A percentile compares a stretch with the other conserved stretches of the same genome.
phyloP scores from a whole-genome alignment of 192 early-diverging fungal genomes.

The Linnemannia zychae region DNA sequence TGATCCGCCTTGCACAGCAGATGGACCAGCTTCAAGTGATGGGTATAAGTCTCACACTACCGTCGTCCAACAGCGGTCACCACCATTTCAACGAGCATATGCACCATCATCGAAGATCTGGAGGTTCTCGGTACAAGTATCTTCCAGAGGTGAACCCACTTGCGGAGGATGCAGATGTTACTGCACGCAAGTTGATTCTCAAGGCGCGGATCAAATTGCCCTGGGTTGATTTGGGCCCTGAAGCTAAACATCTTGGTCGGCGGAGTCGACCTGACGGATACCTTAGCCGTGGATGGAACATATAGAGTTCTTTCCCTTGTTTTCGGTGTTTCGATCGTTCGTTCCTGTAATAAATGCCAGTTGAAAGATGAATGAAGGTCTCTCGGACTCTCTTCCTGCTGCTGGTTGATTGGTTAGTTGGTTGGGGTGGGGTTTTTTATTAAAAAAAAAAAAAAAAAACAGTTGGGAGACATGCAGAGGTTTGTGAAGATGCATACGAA shows the following conservation, averaged over 20 bases:
- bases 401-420: too few species aligned
- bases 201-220: constrained; percentile 25
- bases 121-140: constrained; percentile 1
- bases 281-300: constrained; percentile 10
- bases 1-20: constrained; percentile 33
- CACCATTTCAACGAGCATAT: neutral
- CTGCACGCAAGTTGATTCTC: constrained; percentile 17
- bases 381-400: neutral
- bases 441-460: too few species aligned
- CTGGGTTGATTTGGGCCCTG: constrained; percentile 32
- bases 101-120: neutral
- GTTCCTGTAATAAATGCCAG: neutral
- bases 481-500: too few species aligned
- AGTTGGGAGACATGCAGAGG: too few species aligned
- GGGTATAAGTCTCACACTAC: constrained; percentile 24
- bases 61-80: neutral
- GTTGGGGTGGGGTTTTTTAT: too few species aligned
- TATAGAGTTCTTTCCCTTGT: neutral
- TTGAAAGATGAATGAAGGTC: neutral
- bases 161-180: neutral
- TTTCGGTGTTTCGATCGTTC: too few species aligned
- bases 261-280: constrained; percentile 9
- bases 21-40: constrained; percentile 42
- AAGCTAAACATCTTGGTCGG: constrained; percentile 26
- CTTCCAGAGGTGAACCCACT: neutral